Conservation (phyloP, 768 basidiomycete genomes). For the Lentinula lateritia region DNA sequence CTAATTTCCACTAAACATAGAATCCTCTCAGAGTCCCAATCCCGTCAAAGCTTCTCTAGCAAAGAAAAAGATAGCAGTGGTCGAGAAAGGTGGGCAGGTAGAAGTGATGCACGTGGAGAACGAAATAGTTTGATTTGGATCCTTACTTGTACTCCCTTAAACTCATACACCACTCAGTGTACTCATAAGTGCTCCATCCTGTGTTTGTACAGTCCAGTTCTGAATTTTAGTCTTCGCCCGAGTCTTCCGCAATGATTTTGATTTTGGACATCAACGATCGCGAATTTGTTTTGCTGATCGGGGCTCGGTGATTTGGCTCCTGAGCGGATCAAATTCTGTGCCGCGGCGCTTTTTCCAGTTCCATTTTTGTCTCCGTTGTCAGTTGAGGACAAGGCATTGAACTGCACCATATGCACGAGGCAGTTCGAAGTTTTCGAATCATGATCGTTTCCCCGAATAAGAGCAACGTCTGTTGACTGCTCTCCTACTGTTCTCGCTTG, state of each 20-base stretch:
- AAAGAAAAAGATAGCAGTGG: conserved; percentile 33
- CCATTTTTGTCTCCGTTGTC: background rate
- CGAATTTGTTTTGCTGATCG: background rate
- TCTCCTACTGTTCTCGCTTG: background rate
- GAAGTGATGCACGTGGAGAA: conserved; percentile 15
- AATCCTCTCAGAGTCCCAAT: conserved; percentile 24
- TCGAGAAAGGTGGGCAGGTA: conserved; percentile 25
- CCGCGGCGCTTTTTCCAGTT: background rate
- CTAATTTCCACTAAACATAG: background rate
- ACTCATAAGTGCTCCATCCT: background rate
- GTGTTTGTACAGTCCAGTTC: background rate
- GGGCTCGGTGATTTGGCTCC: background rate
- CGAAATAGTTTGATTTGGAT: conserved; percentile 1
- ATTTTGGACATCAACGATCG: too few species aligned
- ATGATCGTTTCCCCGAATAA: background rate
- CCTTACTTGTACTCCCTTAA: background rate
- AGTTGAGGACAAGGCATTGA: background rate
- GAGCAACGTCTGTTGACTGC: background rate
- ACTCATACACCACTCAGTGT: background rate
- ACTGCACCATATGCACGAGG: background rate
- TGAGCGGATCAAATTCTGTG: background rate
- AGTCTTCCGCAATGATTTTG: background rate
- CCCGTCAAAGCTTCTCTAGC: conserved; percentile 35
- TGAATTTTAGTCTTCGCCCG: too few species aligned
- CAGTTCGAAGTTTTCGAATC: background rate